A percentile compares a stretch with the other conserved stretches of the same genome.
phyloP scores from a whole-genome alignment of 2,329 filamentous ascomycete species.

The Pseudocercospora pini-densiflorae region DNA sequence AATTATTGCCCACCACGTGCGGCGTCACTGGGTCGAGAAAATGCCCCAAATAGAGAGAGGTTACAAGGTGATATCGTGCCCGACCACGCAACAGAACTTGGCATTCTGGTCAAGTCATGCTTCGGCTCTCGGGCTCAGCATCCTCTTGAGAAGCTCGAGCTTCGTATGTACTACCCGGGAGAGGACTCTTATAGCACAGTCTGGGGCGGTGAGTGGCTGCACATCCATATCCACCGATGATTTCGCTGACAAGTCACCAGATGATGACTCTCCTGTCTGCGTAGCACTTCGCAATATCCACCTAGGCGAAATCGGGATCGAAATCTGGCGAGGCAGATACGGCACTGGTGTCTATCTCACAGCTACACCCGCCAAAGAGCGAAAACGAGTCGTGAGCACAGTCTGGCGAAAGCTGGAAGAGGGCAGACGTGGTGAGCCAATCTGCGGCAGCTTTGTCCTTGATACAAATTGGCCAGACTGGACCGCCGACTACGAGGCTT shows the following conservation, averaged over 20 bases:
- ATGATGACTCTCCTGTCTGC: slow-evolving; percentile 43
- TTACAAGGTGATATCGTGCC: slow-evolving; percentile 28
- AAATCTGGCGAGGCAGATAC: slow-evolving; percentile 39
- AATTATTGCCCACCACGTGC: slow-evolving; percentile 26
- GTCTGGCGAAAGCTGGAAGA: slow-evolving; percentile 40
- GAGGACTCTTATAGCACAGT: slow-evolving; percentile 43
- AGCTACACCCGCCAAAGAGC: slow-evolving; percentile 24
- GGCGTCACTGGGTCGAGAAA: slow-evolving; percentile 22
- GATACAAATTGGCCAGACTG: slow-evolving; percentile 39
- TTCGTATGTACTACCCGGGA: slow-evolving; percentile 48
- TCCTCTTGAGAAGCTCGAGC: slow-evolving; percentile 40
- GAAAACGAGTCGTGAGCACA: slow-evolving; percentile 34
- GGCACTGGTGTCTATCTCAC: slow-evolving; percentile 41
- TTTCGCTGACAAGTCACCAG: slow-evolving; percentile 13
- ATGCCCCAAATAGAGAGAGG: slow-evolving; percentile 11
- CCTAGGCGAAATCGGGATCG: slow-evolving; percentile 44
- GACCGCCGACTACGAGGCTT: slow-evolving; percentile 21
- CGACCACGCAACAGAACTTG: slow-evolving; percentile 39
- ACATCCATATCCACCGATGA: background rate
- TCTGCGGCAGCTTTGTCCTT: slow-evolving; percentile 37
- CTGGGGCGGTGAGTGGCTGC: slow-evolving; percentile 36
- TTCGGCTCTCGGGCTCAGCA: slow-evolving; percentile 35
- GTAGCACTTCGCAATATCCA: slow-evolving; percentile 44
- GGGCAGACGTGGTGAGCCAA: slow-evolving; percentile 31
- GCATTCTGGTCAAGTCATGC: slow-evolving; percentile 39